These are phyloP conservation scores for Starmerella cellae DNA, from an alignment of 805 yeast genomes.

Conservation along the genomic window DNA sequence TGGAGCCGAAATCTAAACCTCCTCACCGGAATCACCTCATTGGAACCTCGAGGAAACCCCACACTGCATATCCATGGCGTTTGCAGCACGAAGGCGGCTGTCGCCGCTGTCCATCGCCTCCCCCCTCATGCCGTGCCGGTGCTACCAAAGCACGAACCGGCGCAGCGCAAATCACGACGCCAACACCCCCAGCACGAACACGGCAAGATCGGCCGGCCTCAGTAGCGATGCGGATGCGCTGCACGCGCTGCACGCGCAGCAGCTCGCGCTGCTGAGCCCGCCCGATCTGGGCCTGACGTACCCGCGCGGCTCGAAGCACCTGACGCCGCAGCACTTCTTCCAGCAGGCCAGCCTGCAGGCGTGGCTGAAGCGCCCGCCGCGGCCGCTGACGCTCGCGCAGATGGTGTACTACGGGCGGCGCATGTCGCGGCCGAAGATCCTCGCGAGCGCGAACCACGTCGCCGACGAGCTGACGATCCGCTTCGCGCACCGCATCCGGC, in stretches of 20 bases:
- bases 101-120: too few relatives aligned
- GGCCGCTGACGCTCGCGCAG: conserved; percentile 82
- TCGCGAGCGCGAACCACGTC: conserved; percentile 79
- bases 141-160: too few relatives aligned
- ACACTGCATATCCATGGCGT: too few relatives aligned
- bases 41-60: too few relatives aligned
- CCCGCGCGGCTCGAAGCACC: conserved; percentile 11
- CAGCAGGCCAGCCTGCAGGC: conserved; percentile 62
- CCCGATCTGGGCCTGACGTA: conserved; percentile 12
- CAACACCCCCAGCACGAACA: too few relatives aligned
- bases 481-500: conserved; percentile 64
- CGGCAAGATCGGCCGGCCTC: too few relatives aligned
- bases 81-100: too few relatives aligned
- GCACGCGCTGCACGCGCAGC: background rate
- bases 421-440: conserved; percentile 60
- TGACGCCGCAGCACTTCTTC: conserved; percentile 67
- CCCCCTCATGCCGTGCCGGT: too few relatives aligned
- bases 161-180: too few relatives aligned
- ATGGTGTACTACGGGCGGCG: conserved; percentile 78
- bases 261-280: conserved; percentile 7
- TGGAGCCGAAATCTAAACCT: too few relatives aligned
- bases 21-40: too few relatives aligned
- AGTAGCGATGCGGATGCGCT: background rate
- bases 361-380: conserved; percentile 56
- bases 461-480: conserved; percentile 73